Evolutionary conservation across 768 basidiomycete species (phyloP).

Genomic region (Lepiota brunneoincarnata): DNA sequence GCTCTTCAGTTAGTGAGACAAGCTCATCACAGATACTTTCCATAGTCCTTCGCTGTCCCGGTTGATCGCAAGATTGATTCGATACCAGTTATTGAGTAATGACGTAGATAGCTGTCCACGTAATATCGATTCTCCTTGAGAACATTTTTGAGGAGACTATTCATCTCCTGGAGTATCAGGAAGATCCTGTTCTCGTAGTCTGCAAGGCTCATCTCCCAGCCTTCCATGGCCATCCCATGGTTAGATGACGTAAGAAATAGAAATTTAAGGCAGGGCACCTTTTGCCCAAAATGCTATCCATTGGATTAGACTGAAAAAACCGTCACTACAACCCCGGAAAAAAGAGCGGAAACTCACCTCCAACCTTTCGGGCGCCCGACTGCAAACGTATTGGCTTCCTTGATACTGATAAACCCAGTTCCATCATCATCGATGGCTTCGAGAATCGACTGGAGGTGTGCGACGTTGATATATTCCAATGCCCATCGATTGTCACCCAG

Average conservation of each 20-base stretch:
- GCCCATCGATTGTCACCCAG: constrained; percentile 26
- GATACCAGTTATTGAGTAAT: neutral
- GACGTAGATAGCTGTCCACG: constrained; percentile 13
- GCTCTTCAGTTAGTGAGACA: constrained; percentile 2
- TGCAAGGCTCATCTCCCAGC: constrained; percentile 17
- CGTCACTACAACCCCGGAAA: neutral
- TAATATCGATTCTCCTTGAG: constrained; percentile 16
- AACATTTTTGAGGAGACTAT: constrained; percentile 3
- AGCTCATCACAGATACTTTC: constrained; percentile 11
- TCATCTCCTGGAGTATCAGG: constrained; percentile 14
- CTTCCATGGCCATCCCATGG: neutral
- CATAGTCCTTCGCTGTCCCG: constrained; percentile 7
- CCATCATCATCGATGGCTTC: constrained; percentile 42
- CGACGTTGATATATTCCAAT: constrained; percentile 28
- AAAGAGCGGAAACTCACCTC: constrained; percentile 16
- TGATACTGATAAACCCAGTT: constrained; percentile 34
- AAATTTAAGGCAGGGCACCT: constrained; percentile 8
- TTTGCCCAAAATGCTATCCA: constrained; percentile 28
- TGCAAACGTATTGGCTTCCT: constrained; percentile 32
- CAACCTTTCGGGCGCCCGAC: constrained; percentile 25
- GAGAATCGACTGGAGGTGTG: constrained; percentile 28
- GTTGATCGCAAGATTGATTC: constrained; percentile 19
- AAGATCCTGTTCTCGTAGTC: constrained; percentile 18
- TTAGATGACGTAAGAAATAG: neutral
- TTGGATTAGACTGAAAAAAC: constrained; percentile 14